These are phyloP conservation scores for Aspergillus affinis DNA, from an alignment of 495 filamentous ascomycete species.

Conservation along the genomic window DNA sequence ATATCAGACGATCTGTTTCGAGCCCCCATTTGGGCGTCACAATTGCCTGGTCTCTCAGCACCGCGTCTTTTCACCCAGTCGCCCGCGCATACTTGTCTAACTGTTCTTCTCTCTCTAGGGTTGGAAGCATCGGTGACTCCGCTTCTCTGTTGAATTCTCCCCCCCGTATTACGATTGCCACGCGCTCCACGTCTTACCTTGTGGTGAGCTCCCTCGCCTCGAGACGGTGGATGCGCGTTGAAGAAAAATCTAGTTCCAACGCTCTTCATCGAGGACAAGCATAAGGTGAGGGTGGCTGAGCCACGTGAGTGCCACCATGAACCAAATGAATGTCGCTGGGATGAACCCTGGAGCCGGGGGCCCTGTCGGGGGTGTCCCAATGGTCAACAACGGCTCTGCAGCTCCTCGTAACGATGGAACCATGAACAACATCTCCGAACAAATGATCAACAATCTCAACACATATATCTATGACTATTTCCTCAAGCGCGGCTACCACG, in stretches of 20 bases:
- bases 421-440: conserved; percentile 46
- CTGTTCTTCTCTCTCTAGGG: conserved; percentile 4
- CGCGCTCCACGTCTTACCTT: conserved; percentile 31
- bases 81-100: conserved; percentile 13
- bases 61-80: not conserved
- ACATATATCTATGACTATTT: conserved; percentile 99
- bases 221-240: conserved; percentile 42
- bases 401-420: conserved; percentile 46
- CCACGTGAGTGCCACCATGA: conserved; percentile 56
- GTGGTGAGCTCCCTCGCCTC: conserved; percentile 35
- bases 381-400: conserved; percentile 69
- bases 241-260: conserved; percentile 16
- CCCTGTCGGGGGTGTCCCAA: conserved; percentile 64
- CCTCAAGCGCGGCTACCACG: conserved; percentile 74
- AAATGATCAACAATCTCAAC: conserved; percentile 83
- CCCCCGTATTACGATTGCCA: conserved; percentile 17
- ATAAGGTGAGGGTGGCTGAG: conserved; percentile 40
- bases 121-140: conserved; percentile 12
- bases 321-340: conserved; percentile 66
- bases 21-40: not conserved
- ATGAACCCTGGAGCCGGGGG: conserved; percentile 63
- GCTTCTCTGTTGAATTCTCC: conserved; percentile 19
- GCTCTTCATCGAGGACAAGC: conserved; percentile 28
- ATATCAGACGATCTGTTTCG: not conserved
- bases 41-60: not conserved